These are phyloP conservation scores for Pseudognaphalium luteoalbum DNA, from an alignment of 129 eudicot genomes.

Conservation along the genomic window DNA sequence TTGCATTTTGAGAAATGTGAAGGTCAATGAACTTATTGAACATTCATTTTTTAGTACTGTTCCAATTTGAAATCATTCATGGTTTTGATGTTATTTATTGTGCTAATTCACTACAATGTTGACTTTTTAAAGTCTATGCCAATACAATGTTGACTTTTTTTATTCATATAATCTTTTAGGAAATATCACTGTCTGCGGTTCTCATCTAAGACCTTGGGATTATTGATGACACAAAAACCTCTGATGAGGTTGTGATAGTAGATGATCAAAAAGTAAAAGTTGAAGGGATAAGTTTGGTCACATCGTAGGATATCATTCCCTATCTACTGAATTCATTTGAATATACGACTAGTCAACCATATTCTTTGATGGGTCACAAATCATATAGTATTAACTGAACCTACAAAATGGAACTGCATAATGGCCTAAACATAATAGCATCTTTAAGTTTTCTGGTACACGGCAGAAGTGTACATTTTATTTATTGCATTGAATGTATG, in stretches of 20 bases:
- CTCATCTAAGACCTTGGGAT: slow-evolving; percentile 75
- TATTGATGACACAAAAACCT: slow-evolving; percentile 42
- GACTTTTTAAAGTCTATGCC: not conserved
- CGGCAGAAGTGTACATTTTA: slow-evolving; percentile 6
- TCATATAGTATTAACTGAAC: not conserved
- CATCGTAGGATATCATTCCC: slow-evolving; percentile 56
- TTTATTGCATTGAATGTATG: not conserved
- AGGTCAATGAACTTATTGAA: not conserved
- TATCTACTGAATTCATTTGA: no score
- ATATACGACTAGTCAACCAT: not conserved
- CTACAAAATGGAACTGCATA: not conserved
- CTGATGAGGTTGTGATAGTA: slow-evolving; percentile 40
- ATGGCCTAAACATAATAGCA: not conserved
- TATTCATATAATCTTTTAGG: slow-evolving; percentile 45
- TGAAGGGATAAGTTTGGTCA: slow-evolving; percentile 95
- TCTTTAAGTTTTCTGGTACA: not conserved
- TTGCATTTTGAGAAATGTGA: not conserved
- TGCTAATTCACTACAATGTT: not conserved
- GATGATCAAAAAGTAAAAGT: slow-evolving; percentile 71
- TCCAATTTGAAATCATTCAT: no score
- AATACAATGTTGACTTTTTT: no score
- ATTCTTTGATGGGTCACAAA: not conserved
- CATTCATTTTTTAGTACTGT: not conserved
- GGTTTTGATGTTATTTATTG: no score
- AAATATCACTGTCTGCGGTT: slow-evolving; percentile 80